phyloP scores from a whole-genome alignment of 116 monocot genomes.

The Zostera marina region DNA sequence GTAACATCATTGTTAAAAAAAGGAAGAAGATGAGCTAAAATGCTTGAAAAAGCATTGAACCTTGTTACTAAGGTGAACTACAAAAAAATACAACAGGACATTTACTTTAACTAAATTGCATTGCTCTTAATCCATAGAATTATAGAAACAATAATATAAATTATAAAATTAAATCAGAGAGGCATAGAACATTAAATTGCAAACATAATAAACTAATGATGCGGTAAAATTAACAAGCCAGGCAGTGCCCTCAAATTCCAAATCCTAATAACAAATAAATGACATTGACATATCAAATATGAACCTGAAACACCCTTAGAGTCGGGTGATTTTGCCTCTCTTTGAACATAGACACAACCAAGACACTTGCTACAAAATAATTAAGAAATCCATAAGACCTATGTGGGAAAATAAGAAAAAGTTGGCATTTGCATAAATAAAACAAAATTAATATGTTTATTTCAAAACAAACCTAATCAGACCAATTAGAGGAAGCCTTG shows the following conservation, averaged over 20 bases:
- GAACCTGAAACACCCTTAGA: conserved; percentile 64
- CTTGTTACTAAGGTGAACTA: too few species aligned
- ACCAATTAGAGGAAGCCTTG: conserved; percentile 85
- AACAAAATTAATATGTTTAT: neutral
- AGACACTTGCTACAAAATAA: conserved; percentile 71
- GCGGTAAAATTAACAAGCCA: too few species aligned
- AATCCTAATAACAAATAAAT: neutral
- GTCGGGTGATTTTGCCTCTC: conserved; percentile 78
- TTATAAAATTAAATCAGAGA: too few species aligned
- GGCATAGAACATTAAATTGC: too few species aligned
- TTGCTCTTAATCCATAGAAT: too few species aligned
- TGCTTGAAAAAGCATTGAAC: too few species aligned
- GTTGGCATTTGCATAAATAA: neutral
- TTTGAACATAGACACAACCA: conserved; percentile 90
- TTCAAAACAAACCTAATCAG: conserved; percentile 57
- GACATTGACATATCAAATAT: neutral
- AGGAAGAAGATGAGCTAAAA: neutral
- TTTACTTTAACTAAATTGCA: too few species aligned
- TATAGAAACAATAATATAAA: too few species aligned
- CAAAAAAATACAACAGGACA: too few species aligned
- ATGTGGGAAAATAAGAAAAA: neutral
- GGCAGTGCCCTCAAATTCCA: too few species aligned
- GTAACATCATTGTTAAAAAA: neutral
- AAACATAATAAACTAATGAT: too few species aligned
- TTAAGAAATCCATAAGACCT: neutral